Evolutionary conservation across 73 alveolate species (phyloP).

Genomic region (Paramecium bursaria): DNA sequence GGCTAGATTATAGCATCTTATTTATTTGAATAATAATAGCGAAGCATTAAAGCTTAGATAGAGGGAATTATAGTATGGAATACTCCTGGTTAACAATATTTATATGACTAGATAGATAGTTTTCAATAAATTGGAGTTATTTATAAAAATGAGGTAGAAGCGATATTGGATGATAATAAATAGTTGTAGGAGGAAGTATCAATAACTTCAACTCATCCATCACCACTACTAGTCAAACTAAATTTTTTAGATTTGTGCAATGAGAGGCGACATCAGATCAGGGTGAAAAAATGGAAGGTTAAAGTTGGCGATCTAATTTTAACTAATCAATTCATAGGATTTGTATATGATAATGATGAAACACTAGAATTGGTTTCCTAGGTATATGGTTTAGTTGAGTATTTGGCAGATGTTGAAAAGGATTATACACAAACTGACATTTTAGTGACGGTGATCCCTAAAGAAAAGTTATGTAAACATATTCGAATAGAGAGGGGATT

Average conservation of each 20-base stretch:
- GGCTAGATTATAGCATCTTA: not conserved
- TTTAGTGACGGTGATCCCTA: not conserved
- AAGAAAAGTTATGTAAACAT: not conserved
- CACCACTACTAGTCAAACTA: not conserved
- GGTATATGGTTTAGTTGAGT: not conserved
- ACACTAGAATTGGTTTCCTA: not conserved
- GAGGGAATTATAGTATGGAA: slow-evolving; percentile 17
- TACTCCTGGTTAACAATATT: too few species aligned
- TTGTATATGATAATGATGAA: slow-evolving; percentile 3
- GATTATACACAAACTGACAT: not conserved
- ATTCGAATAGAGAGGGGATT: not conserved
- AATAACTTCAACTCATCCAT: not conserved
- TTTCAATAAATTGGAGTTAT: slow-evolving; percentile 21
- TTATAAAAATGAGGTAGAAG: not conserved
- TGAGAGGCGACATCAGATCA: not conserved
- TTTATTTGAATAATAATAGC: not conserved
- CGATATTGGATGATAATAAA: not conserved
- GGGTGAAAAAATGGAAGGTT: slow-evolving; percentile 6
- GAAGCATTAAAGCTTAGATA: not conserved
- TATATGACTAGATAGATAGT: too few species aligned
- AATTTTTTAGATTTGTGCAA: not conserved
- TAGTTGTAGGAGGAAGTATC: not conserved
- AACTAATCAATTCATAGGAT: not conserved
- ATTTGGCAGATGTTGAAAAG: not conserved
- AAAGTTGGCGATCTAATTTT: slow-evolving; percentile 31